Base-by-base conservation (phyloP, 176 grass and related monocot genomes). In the Aechmea fasciata region DNA sequence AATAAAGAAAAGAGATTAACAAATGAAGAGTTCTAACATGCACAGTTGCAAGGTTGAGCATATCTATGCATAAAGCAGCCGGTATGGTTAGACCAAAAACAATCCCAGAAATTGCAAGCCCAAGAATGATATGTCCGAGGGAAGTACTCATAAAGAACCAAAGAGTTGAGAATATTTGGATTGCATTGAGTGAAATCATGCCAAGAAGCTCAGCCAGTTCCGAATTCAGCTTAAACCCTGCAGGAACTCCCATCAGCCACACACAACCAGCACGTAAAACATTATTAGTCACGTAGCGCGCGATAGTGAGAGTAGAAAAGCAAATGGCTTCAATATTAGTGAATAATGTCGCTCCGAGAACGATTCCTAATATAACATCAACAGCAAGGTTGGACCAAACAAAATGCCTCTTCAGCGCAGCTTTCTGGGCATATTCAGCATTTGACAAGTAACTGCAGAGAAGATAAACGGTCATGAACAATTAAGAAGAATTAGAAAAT, bases 241-340 rank as follows among this genome's bases (percentile, higher is more conserved):
- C 86, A n/a, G 93, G 89, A 78, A 90, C 94, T 72, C 94, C 89
- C 94, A 97, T 97, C 73, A 92, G 68, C 94, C 89, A 92, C 48
- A 97, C 94, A 85, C 86, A 92, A 79, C 89, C 94, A 51, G 89
- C 87, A 62, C 94, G 81, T 55, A 97, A 87, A 22, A 97, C 67
- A 64, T 71, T 73, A 15, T 97, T 80, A 12, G 94, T 97, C 68
- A 87, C 62, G 62, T 69, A 57, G 69, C 75, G 86, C 24, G 76
- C 75, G 55, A 78, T 63, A 74, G 55, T 59, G 49, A 83, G 65
- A 26, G 65, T 84, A 81, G 84, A 85, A 68, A 71, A 52, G 61
- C 82, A 97, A 85, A 97, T 83, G 50, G 25, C 62, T 59, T 89
- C 76, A 65, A 51, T 73, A 78, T 90, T 83, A 69, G 59, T 74